Conservation (phyloP, 2,329 filamentous ascomycete species). For the Ophiognomonia clavigignenti-juglandacearum region DNA sequence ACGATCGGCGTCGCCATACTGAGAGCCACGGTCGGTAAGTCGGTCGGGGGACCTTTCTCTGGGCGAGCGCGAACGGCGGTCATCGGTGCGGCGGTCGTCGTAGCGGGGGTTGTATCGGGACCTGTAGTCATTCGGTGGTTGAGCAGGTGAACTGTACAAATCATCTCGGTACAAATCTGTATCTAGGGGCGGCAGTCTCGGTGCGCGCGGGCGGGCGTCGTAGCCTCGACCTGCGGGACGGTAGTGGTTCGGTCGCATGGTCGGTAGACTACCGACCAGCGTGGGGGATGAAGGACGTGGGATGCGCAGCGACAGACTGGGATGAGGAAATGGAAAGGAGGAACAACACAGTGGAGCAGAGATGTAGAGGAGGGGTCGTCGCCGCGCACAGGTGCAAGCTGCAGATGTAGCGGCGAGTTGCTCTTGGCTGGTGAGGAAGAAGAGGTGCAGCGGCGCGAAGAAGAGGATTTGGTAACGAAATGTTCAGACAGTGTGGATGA, state of each 20-base stretch:
- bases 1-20: conserved; percentile 61
- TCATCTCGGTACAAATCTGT: conserved; percentile 14
- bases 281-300: neutral
- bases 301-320: neutral
- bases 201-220: conserved; percentile 7
- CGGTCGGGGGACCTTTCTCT: conserved; percentile 67
- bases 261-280: conserved; percentile 1
- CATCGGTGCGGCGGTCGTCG: conserved; percentile 39
- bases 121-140: conserved; percentile 32
- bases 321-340: neutral
- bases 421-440: neutral
- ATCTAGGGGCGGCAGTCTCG: conserved; percentile 13
- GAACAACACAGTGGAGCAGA: neutral
- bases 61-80: conserved; percentile 59
- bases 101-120: conserved; percentile 56
- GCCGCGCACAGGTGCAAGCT: no score
- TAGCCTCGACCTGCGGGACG: conserved; percentile 13
- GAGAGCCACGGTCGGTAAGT: conserved; percentile 48
- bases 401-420: neutral
- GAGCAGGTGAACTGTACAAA: conserved; percentile 19
- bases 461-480: no score
- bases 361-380: neutral
- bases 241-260: conserved; percentile 16
- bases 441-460: no score
- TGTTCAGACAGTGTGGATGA: no score